Evolutionary conservation across 306 rosid species (phyloP), one percentile per base, ranked within the genome.

Genomic region (Delonix regia): DNA sequence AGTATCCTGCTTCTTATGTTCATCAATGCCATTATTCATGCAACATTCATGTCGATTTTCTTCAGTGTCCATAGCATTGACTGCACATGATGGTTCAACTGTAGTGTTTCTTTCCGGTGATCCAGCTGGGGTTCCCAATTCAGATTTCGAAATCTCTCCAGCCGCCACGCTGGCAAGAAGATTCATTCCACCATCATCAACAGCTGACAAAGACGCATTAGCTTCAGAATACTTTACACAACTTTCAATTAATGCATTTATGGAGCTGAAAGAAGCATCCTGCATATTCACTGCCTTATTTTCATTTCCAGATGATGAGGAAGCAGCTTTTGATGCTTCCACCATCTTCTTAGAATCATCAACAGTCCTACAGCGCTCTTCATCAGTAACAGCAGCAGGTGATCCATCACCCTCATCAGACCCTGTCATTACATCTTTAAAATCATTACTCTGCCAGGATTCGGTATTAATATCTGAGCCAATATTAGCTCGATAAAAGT

Each of bases 161-260:
- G 98, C 83, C 59, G 98, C 98, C 77, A 93, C 98, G n/a, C 93
- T 93, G 61, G 98, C 98, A 80, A 93, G 93, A 77, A 93, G 86
- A 82, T 93, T 91, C 97, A 93, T 93, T 68, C 98, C 98, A 45
- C 81, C 88, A 79, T 87, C 93, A 87, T 93, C 98, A 49, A 33
- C 44, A 18, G 44, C 68, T 33, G 68, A 62, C 22, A 62, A 33
- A 16, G 44, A 62, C 33, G 44, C 44, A 62, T 62, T 62, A 33
- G 88, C 87, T 82, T 89, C 94, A 64, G 98, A 89, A 84, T 89
- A 87, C 82, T 89, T 88, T 7, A 82, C 94, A 83, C 98, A 62
- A 62, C 68, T 90, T 69, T 91, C 98, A 80, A 93, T 80, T 78
- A 93, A 83, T 53, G 94, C 97, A 84, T 91, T 81, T 49, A 93